These are phyloP conservation scores for Crithidia expoeki DNA, from an alignment of 208 protist species.

Conservation along the genomic window DNA sequence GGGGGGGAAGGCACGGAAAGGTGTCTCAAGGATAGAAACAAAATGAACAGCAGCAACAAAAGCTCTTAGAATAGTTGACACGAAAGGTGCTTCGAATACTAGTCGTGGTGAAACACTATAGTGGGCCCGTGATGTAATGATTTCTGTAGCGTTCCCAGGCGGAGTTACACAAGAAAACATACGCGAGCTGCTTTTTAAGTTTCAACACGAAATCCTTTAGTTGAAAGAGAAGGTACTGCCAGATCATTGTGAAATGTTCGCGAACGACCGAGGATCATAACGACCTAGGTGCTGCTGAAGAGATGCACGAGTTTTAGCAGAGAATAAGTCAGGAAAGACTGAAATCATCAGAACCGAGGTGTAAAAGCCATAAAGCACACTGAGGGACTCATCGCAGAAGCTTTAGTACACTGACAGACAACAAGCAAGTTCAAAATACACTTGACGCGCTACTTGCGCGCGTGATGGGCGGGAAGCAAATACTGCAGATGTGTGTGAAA, in stretches of 20 bases:
- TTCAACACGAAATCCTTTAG: background rate
- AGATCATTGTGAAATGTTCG: background rate
- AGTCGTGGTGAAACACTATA: constrained; percentile 6
- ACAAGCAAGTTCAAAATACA: no score
- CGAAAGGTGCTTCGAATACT: background rate
- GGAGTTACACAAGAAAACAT: background rate
- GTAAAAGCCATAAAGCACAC: no score
- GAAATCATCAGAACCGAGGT: no score
- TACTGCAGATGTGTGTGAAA: no score
- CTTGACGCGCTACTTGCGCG: no score
- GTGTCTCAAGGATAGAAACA: no score
- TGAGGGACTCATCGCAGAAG: no score
- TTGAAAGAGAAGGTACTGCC: constrained; percentile 4
- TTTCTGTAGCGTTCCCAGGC: constrained; percentile 10
- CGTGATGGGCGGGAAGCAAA: no score
- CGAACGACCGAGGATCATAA: background rate
- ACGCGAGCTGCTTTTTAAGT: background rate
- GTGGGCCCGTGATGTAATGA: background rate
- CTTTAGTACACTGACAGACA: no score
- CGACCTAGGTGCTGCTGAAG: no score
- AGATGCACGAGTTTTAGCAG: no score
- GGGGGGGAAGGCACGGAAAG: background rate
- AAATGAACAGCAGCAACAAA: background rate
- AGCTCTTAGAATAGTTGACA: background rate
- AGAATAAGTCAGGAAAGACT: no score